A percentile compares a stretch with the other conserved stretches of the same genome.
Conservation (phyloP, 129 eudicot genomes). For the Chrysanthemum makinoi region DNA sequence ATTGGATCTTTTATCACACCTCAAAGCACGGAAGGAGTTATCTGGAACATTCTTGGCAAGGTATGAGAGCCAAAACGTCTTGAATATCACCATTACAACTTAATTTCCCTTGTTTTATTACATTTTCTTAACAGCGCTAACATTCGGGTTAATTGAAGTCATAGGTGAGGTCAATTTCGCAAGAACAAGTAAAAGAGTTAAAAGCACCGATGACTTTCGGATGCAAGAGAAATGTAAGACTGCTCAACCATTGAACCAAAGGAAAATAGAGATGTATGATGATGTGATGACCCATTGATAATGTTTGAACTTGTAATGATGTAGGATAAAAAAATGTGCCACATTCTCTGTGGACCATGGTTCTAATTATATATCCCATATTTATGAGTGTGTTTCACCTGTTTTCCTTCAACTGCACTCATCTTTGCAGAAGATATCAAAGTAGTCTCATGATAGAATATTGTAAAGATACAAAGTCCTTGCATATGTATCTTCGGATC, state of each 20-base stretch:
- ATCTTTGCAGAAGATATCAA: not conserved
- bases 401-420: not conserved
- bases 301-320: not conserved
- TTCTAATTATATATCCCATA: not conserved
- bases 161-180: conserved; percentile 64
- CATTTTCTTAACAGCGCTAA: not conserved
- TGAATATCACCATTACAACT: not conserved
- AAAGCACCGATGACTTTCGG: conserved; percentile 47
- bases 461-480: no score
- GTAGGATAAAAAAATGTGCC: not conserved
- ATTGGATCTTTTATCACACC: conserved; percentile 77
- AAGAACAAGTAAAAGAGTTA: conserved; percentile 52
- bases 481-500: no score
- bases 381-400: not conserved
- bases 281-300: conserved; percentile 20
- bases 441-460: no score
- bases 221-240: conserved; percentile 69
- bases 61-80: conserved; percentile 22
- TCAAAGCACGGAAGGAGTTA: conserved; percentile 65
- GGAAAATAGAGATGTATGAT: conserved; percentile 56
- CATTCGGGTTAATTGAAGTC: not conserved
- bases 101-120: not conserved
- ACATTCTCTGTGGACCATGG: not conserved
- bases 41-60: conserved; percentile 77
- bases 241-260: conserved; percentile 63